Conservation (phyloP, 1,139 yeast species). For the Suhomyces coccinellae region DNA sequence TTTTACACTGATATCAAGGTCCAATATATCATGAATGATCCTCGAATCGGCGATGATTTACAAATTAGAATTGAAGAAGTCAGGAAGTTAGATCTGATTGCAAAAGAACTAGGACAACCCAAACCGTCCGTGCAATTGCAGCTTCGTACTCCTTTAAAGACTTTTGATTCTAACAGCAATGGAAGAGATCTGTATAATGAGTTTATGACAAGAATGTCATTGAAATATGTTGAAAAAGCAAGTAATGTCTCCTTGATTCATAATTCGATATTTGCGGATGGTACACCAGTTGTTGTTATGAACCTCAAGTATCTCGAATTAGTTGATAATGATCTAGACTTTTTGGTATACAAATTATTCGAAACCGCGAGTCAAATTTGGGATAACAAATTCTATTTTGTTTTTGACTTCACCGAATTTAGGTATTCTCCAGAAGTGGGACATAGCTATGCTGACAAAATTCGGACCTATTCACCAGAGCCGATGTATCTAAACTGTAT, state of each 20-base stretch:
- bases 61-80: constrained; percentile 30
- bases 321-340: constrained; percentile 52
- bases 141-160: constrained; percentile 52
- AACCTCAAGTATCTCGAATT: constrained; percentile 46
- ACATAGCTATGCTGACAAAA: constrained; percentile 28
- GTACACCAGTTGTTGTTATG: constrained; percentile 66
- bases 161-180: constrained; percentile 34
- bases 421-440: constrained; percentile 35
- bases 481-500: constrained; percentile 55
- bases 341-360: constrained; percentile 59
- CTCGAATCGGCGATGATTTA: constrained; percentile 22
- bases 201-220: constrained; percentile 69
- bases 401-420: constrained; percentile 71
- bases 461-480: constrained; percentile 47
- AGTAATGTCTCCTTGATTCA: constrained; percentile 53
- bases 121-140: constrained; percentile 50
- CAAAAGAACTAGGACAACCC: constrained; percentile 41
- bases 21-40: constrained; percentile 30
- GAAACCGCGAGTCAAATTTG: constrained; percentile 74
- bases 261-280: constrained; percentile 69
- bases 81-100: constrained; percentile 30
- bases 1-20: constrained; percentile 58
- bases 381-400: constrained; percentile 64
- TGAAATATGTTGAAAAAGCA: constrained; percentile 49
- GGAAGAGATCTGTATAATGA: constrained; percentile 61